Base-by-base conservation (phyloP, 2,329 filamentous ascomycete species). In the Fusarium subglutinans region DNA sequence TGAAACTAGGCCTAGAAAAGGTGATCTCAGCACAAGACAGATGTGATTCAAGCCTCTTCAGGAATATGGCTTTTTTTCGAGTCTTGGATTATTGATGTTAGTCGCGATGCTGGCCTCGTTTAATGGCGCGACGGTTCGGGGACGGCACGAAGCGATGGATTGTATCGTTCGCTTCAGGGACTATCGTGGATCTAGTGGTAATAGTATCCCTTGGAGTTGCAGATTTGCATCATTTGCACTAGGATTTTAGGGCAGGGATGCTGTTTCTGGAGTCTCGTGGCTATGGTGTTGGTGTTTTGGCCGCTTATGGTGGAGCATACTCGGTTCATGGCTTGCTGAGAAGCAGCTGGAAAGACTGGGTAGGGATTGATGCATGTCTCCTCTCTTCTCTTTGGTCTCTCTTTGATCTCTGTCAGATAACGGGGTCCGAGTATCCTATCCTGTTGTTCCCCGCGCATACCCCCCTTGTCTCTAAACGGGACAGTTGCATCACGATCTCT, bases 221-320 rank as follows among this genome's bases (percentile, higher is more conserved):
- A 74, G 67, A 60, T 74, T 71, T 70, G 44, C 61, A 60, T 61
- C 44, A 60, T 74, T 71, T 70, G 44, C 61, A 60, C 66, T 47
- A 33, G 57, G 70, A 48, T 48, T 37, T 33, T 63, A 8, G 37
- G 28, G 58, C 62, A 45, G 62, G 56, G 57, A 55, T 66, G 37
- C 22, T 59, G 37, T 47, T 45, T 45, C n/a, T 17, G 26, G 60
- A 57, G 58, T 67, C 41, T 53, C 54, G 24, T 63, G 43, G 53
- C 43, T 58, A 51, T 22, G 24, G 30, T 13, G n/a, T 17, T 58
- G 43, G 9, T 58, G 44, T 38, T 58, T 58, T n/a, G 30, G 17
- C 43, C 43, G 35, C 17, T 51, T 26, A 37, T 50, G 33, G 55
- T 58, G 55, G 40, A 37, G 55, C 41, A 13, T 7, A 50, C 11